Evolutionary conservation across 2,329 filamentous ascomycete genomes (phyloP), one percentile per base, ranked within the genome.

Genomic region (Phialophora tarda): DNA sequence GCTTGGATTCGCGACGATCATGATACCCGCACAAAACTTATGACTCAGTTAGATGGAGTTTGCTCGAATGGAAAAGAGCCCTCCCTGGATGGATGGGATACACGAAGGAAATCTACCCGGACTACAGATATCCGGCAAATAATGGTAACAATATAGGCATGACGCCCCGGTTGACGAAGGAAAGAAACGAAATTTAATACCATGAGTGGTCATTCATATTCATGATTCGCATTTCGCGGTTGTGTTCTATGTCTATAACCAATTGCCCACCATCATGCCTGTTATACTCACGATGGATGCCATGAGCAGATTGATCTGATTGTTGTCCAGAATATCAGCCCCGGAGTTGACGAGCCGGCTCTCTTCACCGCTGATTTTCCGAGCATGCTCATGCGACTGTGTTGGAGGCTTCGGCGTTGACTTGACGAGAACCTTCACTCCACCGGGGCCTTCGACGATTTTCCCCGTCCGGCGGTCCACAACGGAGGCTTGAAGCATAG

Each of bases 271-370:
- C 0, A 80, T 82, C 87, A 98, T 96, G 4, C 89, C 91, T 4
- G 89, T 86, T 21, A 93, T 71, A 75, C 91, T 97, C 86, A 96
- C 93, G 4, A 83, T 83, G 14, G 87, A 84, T 0, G 94, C 93
- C 94, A 97, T 98, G 64, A 94, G 77, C 65, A 97, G 87, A 77
- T 99, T 99, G 73, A 99, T 93, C 62, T 91, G 91, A 77, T 99
- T 99, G 78, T 99, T 99, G 78, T 96, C 93, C 64, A 99, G 82
- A 68, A 96, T 77, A 76, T 97, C 86, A 80, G 83, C 59, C 76
- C 88, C 92, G 71, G 82, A 90, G 78, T 91, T 87, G 6, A 89
- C 78, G 4, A 88, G 80, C 21, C 90, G 82, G 67, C 89, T 85
- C 73, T 69, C 56, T 66, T 57, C 74, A 69, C 7, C 81, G 11